Evolutionary conservation across 2,329 filamentous ascomycete species (phyloP).

Genomic region (Thelonectria blattea): DNA sequence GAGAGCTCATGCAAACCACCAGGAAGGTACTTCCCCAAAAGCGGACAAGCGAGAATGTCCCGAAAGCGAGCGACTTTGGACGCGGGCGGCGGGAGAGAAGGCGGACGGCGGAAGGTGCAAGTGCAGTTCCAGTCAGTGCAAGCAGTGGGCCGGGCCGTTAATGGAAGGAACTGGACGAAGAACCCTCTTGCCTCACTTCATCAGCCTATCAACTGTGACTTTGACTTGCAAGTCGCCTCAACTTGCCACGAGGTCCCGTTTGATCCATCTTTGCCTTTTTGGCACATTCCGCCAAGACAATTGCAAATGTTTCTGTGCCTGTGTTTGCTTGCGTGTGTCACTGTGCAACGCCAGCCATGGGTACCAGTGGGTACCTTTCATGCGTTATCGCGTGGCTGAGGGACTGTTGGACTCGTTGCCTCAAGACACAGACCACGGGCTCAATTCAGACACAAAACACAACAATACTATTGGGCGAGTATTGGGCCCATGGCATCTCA

Average conservation of each 20-base stretch:
- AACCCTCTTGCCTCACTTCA: too few species aligned
- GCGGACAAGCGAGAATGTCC: constrained; percentile 14
- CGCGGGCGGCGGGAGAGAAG: constrained; percentile 9
- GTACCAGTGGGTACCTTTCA: background rate
- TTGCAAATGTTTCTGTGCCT: background rate
- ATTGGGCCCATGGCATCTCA: too few species aligned
- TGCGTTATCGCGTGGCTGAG: background rate
- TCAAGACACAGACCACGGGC: background rate
- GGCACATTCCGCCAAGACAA: background rate
- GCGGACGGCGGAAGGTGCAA: background rate
- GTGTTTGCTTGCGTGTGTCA: background rate
- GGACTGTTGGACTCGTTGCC: background rate
- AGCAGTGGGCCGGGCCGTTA: constrained; percentile 16
- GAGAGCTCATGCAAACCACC: background rate
- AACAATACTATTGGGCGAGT: background rate
- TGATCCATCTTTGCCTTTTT: background rate
- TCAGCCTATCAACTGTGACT: too few species aligned
- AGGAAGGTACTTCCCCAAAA: background rate
- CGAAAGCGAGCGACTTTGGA: background rate
- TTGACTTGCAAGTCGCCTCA: background rate
- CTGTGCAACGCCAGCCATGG: too few species aligned
- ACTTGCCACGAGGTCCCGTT: background rate
- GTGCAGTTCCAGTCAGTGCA: too few species aligned
- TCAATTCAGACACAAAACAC: background rate
- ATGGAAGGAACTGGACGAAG: constrained; percentile 6